These are phyloP conservation scores for Leccinum brunneo-olivaceum DNA, from an alignment of 1,284 basidiomycete genomes.

Conservation along the genomic window DNA sequence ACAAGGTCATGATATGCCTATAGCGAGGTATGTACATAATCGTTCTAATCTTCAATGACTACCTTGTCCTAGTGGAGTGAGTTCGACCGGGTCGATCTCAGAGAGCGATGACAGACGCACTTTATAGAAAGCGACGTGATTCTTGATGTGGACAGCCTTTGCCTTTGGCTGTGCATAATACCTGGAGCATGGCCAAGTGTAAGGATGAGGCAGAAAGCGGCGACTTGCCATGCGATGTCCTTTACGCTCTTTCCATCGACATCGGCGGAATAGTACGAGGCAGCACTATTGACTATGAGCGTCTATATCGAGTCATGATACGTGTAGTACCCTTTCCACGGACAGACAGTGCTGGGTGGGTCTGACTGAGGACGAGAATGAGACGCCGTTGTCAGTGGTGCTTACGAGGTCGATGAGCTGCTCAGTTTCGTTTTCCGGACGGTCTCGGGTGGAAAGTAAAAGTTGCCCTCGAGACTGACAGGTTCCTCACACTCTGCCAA, in stretches of 20 bases:
- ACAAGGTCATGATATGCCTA: neutral
- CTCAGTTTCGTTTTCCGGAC: constrained; percentile 32
- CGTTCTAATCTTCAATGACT: constrained; percentile 10
- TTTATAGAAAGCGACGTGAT: constrained; percentile 64
- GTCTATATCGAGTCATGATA: neutral
- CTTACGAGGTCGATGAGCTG: too few relatives aligned
- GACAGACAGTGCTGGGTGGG: constrained; percentile 42
- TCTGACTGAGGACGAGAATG: neutral
- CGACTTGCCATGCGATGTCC: constrained; percentile 56
- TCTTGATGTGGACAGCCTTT: constrained; percentile 50
- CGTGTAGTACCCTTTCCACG: constrained; percentile 55
- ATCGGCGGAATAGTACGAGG: constrained; percentile 53
- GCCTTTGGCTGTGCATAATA: constrained; percentile 51
- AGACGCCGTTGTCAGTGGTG: too few relatives aligned
- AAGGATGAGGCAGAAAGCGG: neutral
- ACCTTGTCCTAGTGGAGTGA: constrained; percentile 17
- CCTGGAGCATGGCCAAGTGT: constrained; percentile 33
- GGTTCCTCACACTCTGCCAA: constrained; percentile 53
- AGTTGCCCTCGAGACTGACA: constrained; percentile 53
- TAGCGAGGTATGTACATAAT: neutral
- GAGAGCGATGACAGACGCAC: constrained; percentile 25
- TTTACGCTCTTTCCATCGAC: constrained; percentile 42
- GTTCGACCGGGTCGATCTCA: neutral
- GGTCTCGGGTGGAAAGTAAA: constrained; percentile 58
- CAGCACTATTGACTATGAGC: constrained; percentile 35